These are phyloP conservation scores for Yamadazyma scolyti DNA, from an alignment of 805 yeast genomes.

Conservation along the genomic window DNA sequence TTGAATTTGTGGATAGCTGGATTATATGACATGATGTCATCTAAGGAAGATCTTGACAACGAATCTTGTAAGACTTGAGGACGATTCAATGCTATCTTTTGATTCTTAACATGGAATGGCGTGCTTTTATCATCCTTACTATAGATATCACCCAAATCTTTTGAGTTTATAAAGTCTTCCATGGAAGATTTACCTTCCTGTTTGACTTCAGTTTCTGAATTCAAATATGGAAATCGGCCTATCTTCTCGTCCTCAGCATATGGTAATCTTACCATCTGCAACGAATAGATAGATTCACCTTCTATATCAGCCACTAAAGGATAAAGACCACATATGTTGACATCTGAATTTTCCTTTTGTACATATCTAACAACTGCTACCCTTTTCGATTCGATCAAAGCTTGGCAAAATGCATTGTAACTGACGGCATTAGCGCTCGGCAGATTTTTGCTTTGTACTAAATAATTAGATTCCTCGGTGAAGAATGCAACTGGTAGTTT, in stretches of 20 bases:
- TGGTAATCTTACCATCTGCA: constrained; percentile 58
- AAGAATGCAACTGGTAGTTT: constrained; percentile 57
- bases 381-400: constrained; percentile 44
- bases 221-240: constrained; percentile 43
- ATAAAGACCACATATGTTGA: constrained; percentile 48
- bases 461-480: constrained; percentile 54
- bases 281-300: constrained; percentile 25
- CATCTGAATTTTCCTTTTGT: constrained; percentile 43
- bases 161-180: constrained; percentile 28
- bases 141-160: constrained; percentile 17
- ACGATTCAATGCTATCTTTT: constrained; percentile 11
- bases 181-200: constrained; percentile 13
- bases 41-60: constrained; percentile 4
- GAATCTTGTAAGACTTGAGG: constrained; percentile 8
- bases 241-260: constrained; percentile 71
- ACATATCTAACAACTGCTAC: constrained; percentile 66
- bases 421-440: constrained; percentile 21
- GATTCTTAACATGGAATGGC: constrained; percentile 11
- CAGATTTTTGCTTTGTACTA: constrained; percentile 38
- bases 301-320: constrained; percentile 32
- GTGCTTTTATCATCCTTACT: constrained; percentile 2
- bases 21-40: constrained; percentile 22
- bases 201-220: constrained; percentile 6
- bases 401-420: constrained; percentile 38
- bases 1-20: constrained; percentile 29